phyloP scores from a whole-genome alignment of 352 stramenopile species.

The Phytophthora melonis region DNA sequence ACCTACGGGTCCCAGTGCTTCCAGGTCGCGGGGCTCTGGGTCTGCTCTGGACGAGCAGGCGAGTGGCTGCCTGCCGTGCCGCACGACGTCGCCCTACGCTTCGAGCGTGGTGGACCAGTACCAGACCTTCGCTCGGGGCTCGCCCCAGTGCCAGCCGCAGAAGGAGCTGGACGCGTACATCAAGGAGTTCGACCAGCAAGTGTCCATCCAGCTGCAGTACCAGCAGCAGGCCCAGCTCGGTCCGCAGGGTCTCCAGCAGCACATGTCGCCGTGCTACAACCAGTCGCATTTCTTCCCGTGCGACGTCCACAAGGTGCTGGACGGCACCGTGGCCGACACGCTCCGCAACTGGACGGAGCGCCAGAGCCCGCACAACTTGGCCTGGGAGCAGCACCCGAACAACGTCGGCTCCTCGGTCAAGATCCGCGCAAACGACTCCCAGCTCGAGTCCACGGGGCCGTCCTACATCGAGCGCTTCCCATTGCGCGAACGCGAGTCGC shows the following conservation, averaged over 20 bases:
- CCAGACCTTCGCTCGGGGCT: constrained; percentile 41
- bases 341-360: constrained; percentile 44
- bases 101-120: constrained; percentile 52
- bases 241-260: constrained; percentile 71
- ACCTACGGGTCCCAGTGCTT: constrained; percentile 78
- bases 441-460: constrained; percentile 54
- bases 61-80: constrained; percentile 69
- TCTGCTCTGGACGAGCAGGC: constrained; percentile 22
- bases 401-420: constrained; percentile 74
- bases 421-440: constrained; percentile 61
- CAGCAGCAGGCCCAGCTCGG: constrained; percentile 73
- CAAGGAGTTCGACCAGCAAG: constrained; percentile 86
- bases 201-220: constrained; percentile 80
- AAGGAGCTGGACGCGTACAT: constrained; percentile 84
- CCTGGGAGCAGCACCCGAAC: constrained; percentile 67
- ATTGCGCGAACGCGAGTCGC: constrained; percentile 45
- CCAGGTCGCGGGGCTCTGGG: constrained; percentile 51
- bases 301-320: constrained; percentile 77
- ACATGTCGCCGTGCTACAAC: constrained; percentile 85
- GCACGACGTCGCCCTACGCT: constrained; percentile 64
- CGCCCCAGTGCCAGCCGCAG: constrained; percentile 62
- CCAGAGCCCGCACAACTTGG: constrained; percentile 55
- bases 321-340: constrained; percentile 69
- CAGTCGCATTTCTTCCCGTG: constrained; percentile 86
- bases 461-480: constrained; percentile 79